Conservation (phyloP, 139 green algal species). For the Ostreobium quekettii region DNA sequence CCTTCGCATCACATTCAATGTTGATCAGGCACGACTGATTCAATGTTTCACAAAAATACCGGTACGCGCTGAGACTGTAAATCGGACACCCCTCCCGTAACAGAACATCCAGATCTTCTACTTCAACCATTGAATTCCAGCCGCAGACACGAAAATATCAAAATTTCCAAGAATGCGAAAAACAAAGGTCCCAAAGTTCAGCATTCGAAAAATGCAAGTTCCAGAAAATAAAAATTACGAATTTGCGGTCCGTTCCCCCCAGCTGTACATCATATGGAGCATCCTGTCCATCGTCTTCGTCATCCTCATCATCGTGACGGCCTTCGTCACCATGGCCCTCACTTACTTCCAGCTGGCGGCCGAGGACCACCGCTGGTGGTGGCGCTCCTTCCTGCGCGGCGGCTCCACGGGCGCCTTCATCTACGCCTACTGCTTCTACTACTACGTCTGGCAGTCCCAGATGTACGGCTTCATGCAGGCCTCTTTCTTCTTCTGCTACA, state of each 20-base stretch:
- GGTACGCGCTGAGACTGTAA: no score
- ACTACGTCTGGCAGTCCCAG: constrained; percentile 73
- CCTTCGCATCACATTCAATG: no score
- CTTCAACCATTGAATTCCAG: no score
- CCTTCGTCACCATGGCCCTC: constrained; percentile 92
- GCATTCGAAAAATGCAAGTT: no score
- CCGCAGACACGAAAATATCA: no score
- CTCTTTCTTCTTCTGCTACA: constrained; percentile 86
- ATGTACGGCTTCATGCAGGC: constrained; percentile 79
- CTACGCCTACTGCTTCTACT: constrained; percentile 95
- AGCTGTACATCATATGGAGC: constrained; percentile 6
- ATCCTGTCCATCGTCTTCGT: constrained; percentile 90
- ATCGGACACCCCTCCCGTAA: no score
- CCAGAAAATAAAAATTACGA: no score
- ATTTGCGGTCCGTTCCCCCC: not conserved
- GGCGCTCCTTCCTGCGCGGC: constrained; percentile 85
- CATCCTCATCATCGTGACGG: constrained; percentile 84
- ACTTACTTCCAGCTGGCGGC: constrained; percentile 82
- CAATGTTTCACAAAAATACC: no score
- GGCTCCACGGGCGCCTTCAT: constrained; percentile 90
- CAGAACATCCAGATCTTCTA: no score
- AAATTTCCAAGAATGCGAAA: no score
- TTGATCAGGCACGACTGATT: no score
- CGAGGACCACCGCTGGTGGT: constrained; percentile 61
- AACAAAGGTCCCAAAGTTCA: no score